Conservation (phyloP, 2,329 filamentous ascomycete species). For the Scleromitrula shiraiana region DNA sequence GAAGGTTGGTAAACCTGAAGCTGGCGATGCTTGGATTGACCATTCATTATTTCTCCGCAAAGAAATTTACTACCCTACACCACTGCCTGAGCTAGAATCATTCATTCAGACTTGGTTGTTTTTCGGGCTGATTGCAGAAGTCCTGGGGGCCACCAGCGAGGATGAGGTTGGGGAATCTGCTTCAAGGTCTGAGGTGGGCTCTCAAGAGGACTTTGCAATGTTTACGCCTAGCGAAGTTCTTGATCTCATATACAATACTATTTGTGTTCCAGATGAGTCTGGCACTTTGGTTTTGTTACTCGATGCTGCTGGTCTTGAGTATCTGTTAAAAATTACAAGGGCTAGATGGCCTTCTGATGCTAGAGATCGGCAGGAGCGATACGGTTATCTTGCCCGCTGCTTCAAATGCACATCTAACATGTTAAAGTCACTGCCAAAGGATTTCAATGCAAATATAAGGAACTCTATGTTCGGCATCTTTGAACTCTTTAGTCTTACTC, state of each 20-base stretch:
- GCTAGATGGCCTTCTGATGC: background rate
- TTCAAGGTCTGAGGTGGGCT: background rate
- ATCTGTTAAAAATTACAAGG: background rate
- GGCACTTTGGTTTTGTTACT: background rate
- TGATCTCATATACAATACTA: slow-evolving; percentile 5
- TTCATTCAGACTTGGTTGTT: slow-evolving; percentile 32
- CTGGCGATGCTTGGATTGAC: background rate
- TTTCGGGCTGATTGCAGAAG: slow-evolving; percentile 29
- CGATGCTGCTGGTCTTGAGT: background rate
- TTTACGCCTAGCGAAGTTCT: background rate
- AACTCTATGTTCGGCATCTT: slow-evolving; percentile 27
- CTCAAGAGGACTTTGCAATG: background rate
- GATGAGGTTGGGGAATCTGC: background rate
- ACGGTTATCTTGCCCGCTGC: slow-evolving; percentile 1
- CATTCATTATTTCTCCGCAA: slow-evolving; percentile 8
- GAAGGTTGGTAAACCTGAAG: slow-evolving; percentile 14
- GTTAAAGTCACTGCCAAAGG: slow-evolving; percentile 1
- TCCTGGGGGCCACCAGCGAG: slow-evolving; percentile 17
- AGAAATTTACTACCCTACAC: slow-evolving; percentile 17
- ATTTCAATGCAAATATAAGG: slow-evolving; percentile 23
- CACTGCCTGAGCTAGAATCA: slow-evolving; percentile 18
- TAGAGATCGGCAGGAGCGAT: background rate
- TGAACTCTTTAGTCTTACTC: slow-evolving; percentile 18
- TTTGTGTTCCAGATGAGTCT: background rate
- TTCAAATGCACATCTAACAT: background rate